Base-by-base conservation (phyloP, 768 basidiomycete genomes). In the Termitomyces sp. region DNA sequence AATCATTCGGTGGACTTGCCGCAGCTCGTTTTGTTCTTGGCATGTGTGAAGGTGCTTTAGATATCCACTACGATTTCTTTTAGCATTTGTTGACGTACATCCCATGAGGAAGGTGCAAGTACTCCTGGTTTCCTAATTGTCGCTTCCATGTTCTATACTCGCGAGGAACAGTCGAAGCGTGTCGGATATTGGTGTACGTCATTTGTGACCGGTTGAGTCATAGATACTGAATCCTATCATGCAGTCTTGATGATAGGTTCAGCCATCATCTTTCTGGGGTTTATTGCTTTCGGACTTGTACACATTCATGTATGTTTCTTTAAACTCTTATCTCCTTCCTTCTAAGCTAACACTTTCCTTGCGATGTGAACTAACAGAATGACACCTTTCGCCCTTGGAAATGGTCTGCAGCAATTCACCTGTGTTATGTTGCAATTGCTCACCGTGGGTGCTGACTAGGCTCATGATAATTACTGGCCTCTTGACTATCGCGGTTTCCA, bases 91-190 rank as follows among this genome's bases (percentile, higher is more conserved):
- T 32, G 9, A 36, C 9, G 7, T 38, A 16, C 27, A 33, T 44
- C 29, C 35, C 42, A 23, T 43, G 74, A n/a, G n/a, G n/a, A n/a
- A n/a, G 87, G 86, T 51, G 86, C 85, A 12, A 86, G 90, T 49
- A 90, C 88, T 11, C 85, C 89, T 25, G 89, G 88, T 13, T 89
- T 90, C 72, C 76, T 91, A 80, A 82, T 91, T 63, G 85, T 91
- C 45, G 88, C 82, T 20, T 83, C 84, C 7, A 90, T 90, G 88
- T 91, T 91, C 63, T 91, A 91, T 63, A 90, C 88, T 3, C 81
- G 85, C n/a, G n/a, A n/a, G n/a, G n/a, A n/a, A n/a, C n/a, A n/a
- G n/a, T n/a, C n/a, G n/a, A n/a, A n/a, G n/a, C n/a, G n/a, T n/a
- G n/a, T n/a, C n/a, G n/a, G n/a, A n/a, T n/a, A n/a, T n/a, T n/a